Evolutionary conservation across 352 stramenopile species (phyloP), one percentile per base, ranked within the genome.

Genomic region (Phytopythium montanum): DNA sequence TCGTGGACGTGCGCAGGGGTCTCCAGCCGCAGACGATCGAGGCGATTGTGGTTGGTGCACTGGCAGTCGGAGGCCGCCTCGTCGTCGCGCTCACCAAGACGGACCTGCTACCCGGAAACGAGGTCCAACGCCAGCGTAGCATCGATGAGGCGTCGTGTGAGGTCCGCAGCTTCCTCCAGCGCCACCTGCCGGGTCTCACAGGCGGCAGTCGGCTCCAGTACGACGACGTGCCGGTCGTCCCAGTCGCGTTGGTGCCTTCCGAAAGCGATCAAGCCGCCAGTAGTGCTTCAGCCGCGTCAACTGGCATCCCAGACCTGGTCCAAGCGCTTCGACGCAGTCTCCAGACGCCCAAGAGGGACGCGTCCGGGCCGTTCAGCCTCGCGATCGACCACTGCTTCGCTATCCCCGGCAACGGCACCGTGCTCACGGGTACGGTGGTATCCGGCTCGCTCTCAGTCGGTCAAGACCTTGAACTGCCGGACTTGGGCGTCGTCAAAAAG

Each of bases 21-120:
- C 96, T 99, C 23, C 97, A 99, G 72, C 89, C 96, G 3, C 98
- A 99, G 83, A 99, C 97, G 13, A 92, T 98, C 28, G 98, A 99
- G 85, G 99, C 97, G 60, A 79, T 99, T 7, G 81, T 99, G 29
- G 89, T 99, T 51, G 95, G 91, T 7, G 88, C 98, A 72, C 88
- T 99, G 34, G 93, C 88, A 0, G 87, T 86, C 2, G 61, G 83
- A 18, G 76, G 93, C 39, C 74, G 97, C 36, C 80, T 99, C 34
- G 78, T 99, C 18, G 88, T 98, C 8, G 77, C 68, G 1, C 75
- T 99, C 9, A 99, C 99, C 69, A 99, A 99, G 81, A 85, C 97
- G 41, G 97, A 99, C 70, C 67, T 99, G 54, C 78, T 99, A 52
- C 72, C 88, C 0, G 51, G 13, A 7, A 21, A 29, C 3, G 71